These are phyloP conservation scores for Dipteronia sinensis DNA, from an alignment of 345 rosid species.

Conservation along the genomic window DNA sequence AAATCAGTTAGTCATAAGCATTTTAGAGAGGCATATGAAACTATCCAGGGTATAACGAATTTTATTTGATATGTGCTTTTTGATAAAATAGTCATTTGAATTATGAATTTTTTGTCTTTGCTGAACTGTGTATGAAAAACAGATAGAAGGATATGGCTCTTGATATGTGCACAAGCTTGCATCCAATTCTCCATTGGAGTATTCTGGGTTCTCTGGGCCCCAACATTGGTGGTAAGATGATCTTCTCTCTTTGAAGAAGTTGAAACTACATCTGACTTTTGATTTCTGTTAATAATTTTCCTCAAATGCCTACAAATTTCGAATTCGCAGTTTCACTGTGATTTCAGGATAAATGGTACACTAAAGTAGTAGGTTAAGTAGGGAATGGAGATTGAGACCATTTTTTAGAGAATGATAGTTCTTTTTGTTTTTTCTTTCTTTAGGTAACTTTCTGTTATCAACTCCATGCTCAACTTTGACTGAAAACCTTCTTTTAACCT, in stretches of 20 bases:
- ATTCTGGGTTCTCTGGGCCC: conserved; percentile 97
- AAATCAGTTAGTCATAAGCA: not conserved
- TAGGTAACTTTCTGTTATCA: not conserved
- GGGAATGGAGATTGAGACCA: not conserved
- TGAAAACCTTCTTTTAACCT: not conserved
- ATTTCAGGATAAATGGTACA: not conserved
- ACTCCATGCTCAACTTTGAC: not conserved
- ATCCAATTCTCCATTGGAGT: conserved; percentile 76
- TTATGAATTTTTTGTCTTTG: conserved; percentile 7
- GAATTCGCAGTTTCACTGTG: no score
- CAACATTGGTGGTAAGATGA: conserved; percentile 85
- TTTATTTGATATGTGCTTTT: conserved; percentile 7
- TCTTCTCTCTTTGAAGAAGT: conserved; percentile 14
- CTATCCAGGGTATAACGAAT: not conserved
- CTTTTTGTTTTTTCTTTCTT: not conserved
- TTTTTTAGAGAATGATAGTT: not conserved
- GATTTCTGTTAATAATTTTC: conserved; percentile 11
- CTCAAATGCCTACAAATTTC: not conserved
- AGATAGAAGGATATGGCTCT: conserved; percentile 85
- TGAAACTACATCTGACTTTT: conserved; percentile 14
- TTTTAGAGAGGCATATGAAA: not conserved
- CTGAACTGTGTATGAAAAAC: conserved; percentile 21
- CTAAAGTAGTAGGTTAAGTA: not conserved
- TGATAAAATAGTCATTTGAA: not conserved
- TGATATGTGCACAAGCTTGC: conserved; percentile 79